phyloP scores from a whole-genome alignment of 345 rosid species.

The Citrus hindsii region DNA sequence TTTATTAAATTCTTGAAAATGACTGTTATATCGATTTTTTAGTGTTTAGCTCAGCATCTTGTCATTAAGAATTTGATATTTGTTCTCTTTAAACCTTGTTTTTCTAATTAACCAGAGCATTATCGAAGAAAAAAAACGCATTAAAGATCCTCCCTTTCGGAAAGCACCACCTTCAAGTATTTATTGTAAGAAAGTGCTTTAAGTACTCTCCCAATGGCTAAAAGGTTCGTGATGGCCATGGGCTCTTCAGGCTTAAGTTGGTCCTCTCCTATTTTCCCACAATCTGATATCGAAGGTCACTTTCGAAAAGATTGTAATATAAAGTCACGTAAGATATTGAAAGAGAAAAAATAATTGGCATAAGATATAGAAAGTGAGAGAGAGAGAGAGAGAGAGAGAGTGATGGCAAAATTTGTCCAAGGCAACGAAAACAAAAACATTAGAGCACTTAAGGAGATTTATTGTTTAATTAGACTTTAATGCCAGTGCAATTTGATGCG shows the following conservation, averaged over 20 bases:
- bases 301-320: neutral
- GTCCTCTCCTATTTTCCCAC: neutral
- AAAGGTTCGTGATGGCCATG: neutral
- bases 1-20: neutral
- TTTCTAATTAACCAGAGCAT: neutral
- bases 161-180: neutral
- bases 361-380: neutral
- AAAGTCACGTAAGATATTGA: neutral
- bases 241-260: neutral
- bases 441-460: neutral
- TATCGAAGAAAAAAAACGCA: neutral
- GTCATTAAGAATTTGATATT: neutral
- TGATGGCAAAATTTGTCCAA: neutral
- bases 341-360: slow-evolving; percentile 2
- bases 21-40: neutral
- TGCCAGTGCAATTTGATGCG: too few relatives aligned
- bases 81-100: neutral
- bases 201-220: neutral
- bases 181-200: neutral
- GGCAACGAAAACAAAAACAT: neutral
- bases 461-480: neutral
- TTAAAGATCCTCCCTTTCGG: neutral
- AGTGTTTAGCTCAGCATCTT: neutral
- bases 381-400: neutral
- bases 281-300: neutral